These are phyloP conservation scores for Fusarium veterinarium DNA, from an alignment of 2,329 filamentous ascomycete species.

Conservation along the genomic window DNA sequence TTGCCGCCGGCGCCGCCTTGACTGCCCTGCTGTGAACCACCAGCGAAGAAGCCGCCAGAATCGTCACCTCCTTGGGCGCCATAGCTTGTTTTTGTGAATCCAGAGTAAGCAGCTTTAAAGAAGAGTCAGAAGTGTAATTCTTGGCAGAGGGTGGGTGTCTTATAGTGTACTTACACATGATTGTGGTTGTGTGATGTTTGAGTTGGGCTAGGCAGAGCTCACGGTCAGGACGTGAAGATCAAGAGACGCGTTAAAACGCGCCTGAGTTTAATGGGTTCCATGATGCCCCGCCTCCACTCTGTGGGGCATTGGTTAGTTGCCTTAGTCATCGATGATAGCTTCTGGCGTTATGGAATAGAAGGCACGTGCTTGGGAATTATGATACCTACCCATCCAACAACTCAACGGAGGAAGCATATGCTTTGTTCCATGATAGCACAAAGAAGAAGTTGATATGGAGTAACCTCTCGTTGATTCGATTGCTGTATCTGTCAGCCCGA, in stretches of 20 bases:
- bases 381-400: neutral
- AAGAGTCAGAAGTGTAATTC: conserved; percentile 10
- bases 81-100: conserved; percentile 60
- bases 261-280: conserved; percentile 47
- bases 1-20: conserved; percentile 58
- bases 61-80: conserved; percentile 68
- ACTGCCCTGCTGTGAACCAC: conserved; percentile 70
- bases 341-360: neutral
- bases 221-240: conserved; percentile 15
- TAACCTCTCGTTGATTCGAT: neutral
- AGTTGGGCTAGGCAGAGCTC: conserved; percentile 30
- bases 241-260: conserved; percentile 50
- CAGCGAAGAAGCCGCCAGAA: conserved; percentile 70
- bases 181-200: conserved; percentile 37
- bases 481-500: neutral
- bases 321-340: conserved; percentile 39
- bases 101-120: conserved; percentile 60
- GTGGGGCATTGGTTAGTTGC: neutral
- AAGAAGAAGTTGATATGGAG: neutral
- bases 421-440: neutral
- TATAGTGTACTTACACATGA: conserved; percentile 49
- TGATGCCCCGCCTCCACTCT: conserved; percentile 35
- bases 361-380: conserved; percentile 12
- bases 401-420: neutral
- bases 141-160: neutral